Percentiles rank a stretch among this genome's conserved stretches.
Evolutionary conservation across 2,329 filamentous ascomycete species (phyloP).

Genomic region (Thelonectria discophora): DNA sequence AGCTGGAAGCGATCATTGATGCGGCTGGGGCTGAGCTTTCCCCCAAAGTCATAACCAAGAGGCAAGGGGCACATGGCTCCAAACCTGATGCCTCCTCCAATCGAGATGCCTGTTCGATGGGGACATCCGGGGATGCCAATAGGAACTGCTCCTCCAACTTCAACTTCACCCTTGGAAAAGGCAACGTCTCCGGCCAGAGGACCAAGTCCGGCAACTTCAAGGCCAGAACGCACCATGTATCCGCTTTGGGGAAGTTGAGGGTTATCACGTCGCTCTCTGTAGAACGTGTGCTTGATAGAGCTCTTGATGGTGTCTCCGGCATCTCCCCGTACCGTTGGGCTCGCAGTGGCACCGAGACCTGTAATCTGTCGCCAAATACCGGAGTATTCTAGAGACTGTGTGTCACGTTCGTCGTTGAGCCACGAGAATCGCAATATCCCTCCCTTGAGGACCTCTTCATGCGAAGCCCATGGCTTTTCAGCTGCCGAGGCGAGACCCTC

Average conservation of each 20-base stretch:
- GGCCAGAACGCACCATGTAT: slow-evolving; percentile 78
- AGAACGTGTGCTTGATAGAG: slow-evolving; percentile 82
- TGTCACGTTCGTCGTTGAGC: slow-evolving; percentile 70
- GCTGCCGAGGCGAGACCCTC: slow-evolving; percentile 86
- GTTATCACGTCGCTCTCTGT: slow-evolving; percentile 82
- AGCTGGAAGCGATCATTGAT: slow-evolving; percentile 96
- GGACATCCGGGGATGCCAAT: slow-evolving; percentile 75
- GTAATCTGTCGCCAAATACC: slow-evolving; percentile 91
- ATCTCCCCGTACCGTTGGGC: slow-evolving; percentile 81
- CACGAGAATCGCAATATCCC: slow-evolving; percentile 80
- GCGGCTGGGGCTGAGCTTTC: slow-evolving; percentile 72
- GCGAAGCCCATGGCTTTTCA: slow-evolving; percentile 90
- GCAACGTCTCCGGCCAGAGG: slow-evolving; percentile 86
- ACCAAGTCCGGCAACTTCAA: slow-evolving; percentile 89
- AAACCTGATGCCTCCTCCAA: slow-evolving; percentile 82
- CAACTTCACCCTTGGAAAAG: slow-evolving; percentile 93
- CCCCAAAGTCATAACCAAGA: slow-evolving; percentile 62
- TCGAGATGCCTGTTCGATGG: slow-evolving; percentile 78
- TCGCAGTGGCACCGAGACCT: slow-evolving; percentile 76
- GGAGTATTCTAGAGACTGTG: slow-evolving; percentile 82
- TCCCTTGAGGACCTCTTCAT: slow-evolving; percentile 88
- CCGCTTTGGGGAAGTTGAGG: slow-evolving; percentile 84
- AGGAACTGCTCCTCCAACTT: slow-evolving; percentile 79
- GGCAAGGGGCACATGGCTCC: slow-evolving; percentile 87
- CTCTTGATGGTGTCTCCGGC: slow-evolving; percentile 93